Percentiles rank a stretch among this genome's conserved stretches.
Conservation (phyloP, 1,139 yeast genomes). For the Protomyces pachydermus region DNA sequence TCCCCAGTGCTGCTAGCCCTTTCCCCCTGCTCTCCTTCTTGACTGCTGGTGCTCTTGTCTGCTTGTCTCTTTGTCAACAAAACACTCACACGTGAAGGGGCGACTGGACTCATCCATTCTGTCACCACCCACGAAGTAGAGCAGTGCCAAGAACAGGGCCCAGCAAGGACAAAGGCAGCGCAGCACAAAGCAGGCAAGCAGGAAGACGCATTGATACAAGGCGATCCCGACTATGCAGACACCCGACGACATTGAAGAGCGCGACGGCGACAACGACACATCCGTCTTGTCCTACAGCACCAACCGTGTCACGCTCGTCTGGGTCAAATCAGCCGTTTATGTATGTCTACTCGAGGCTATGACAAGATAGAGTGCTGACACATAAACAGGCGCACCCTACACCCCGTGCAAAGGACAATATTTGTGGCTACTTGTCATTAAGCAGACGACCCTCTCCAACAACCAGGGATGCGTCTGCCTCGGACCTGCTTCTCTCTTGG, state of each 20-base stretch:
- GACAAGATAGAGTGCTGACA: neutral
- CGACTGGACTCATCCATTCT: too few relatives aligned
- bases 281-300: slow-evolving; percentile 20
- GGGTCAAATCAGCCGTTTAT: slow-evolving; percentile 51
- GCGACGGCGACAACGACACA: slow-evolving; percentile 13
- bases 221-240: too few relatives aligned
- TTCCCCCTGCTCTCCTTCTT: too few relatives aligned
- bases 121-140: too few relatives aligned
- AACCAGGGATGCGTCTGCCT: slow-evolving; percentile 8
- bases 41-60: too few relatives aligned
- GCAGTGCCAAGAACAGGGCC: too few relatives aligned
- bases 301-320: slow-evolving; percentile 35
- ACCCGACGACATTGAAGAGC: slow-evolving; percentile 15
- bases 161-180: too few relatives aligned
- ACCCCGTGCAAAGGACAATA: slow-evolving; percentile 63
- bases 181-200: too few relatives aligned
- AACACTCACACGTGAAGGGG: too few relatives aligned
- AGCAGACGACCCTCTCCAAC: slow-evolving; percentile 23
- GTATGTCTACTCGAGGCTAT: slow-evolving; percentile 37
- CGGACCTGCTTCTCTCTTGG: slow-evolving; percentile 18
- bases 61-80: too few relatives aligned
- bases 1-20: too few relatives aligned
- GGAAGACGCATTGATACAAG: too few relatives aligned
- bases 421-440: slow-evolving; percentile 54
- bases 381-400: slow-evolving; percentile 60